Evolutionary conservation across 257 asterid species (phyloP).

Genomic region (Knoxia roxburghii): DNA sequence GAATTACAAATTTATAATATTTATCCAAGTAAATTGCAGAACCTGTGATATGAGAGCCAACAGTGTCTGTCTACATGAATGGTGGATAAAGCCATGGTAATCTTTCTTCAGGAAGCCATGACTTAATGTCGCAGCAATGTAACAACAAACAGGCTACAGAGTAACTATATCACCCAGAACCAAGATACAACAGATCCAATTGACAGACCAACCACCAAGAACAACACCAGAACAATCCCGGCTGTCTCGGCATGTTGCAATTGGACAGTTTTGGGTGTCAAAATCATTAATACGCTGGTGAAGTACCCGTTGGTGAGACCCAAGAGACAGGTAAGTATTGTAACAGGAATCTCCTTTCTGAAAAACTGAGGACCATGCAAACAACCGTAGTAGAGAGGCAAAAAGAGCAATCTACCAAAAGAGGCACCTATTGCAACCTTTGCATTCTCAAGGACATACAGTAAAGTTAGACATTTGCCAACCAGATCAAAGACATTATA

Average conservation of each 20-base stretch:
- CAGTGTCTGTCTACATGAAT: background rate
- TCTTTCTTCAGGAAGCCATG: background rate
- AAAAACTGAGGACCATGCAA: conserved; percentile 78
- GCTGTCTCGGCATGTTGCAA: conserved; percentile 83
- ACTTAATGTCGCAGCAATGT: background rate
- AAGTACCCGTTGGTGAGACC: conserved; percentile 87
- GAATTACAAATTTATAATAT: background rate
- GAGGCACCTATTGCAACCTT: conserved; percentile 58
- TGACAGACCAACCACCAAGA: conserved; percentile 65
- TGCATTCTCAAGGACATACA: conserved; percentile 53
- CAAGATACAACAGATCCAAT: conserved; percentile 75
- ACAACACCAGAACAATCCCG: conserved; percentile 73
- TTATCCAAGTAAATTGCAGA: background rate
- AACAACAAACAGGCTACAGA: background rate
- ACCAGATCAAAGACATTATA: conserved; percentile 75
- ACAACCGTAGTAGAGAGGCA: conserved; percentile 79
- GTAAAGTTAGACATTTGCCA: conserved; percentile 64
- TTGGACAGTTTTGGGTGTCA: conserved; percentile 71
- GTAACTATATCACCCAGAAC: conserved; percentile 66
- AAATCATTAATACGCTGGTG: conserved; percentile 65
- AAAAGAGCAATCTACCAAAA: conserved; percentile 65
- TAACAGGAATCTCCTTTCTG: conserved; percentile 76
- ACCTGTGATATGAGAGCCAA: background rate
- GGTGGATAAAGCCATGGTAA: conserved; percentile 1
- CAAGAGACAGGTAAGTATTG: conserved; percentile 67